A percentile compares a stretch with the other conserved stretches of the same genome.
Conservation (phyloP, 1,139 yeast genomes). For the Taphrina wiesneri region DNA sequence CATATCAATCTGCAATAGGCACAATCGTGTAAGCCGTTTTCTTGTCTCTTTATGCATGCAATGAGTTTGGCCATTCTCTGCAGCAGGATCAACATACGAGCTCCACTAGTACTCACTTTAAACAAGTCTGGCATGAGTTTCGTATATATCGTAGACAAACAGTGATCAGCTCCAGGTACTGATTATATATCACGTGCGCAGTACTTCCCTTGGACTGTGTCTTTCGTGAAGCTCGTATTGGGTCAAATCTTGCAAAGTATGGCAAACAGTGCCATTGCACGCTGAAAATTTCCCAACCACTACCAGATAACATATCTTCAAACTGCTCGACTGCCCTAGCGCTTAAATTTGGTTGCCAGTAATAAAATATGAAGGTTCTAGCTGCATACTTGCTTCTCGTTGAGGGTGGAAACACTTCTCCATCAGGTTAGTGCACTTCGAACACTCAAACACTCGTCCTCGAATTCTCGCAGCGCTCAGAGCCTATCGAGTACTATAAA, state of each 20-base stretch:
- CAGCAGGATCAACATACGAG: no score
- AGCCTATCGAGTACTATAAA: not conserved
- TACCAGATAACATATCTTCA: not conserved
- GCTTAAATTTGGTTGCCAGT: conserved; percentile 20
- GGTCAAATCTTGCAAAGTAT: not conserved
- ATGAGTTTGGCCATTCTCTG: no score
- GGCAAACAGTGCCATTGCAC: not conserved
- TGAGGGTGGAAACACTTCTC: conserved; percentile 59
- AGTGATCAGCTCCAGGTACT: no score
- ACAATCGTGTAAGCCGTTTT: no score
- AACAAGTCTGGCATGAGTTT: no score
- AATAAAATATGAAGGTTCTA: conserved; percentile 50
- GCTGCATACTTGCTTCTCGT: conserved; percentile 54
- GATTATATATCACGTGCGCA: not conserved
- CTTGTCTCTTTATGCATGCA: no score
- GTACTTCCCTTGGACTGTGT: not conserved
- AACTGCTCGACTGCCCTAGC: conserved; percentile 18
- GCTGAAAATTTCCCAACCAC: conserved; percentile 9
- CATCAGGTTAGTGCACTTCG: conserved; percentile 64
- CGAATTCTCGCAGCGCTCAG: not conserved
- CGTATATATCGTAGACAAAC: not conserved
- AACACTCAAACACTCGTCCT: not conserved
- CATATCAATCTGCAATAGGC: no score
- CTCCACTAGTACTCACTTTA: no score
- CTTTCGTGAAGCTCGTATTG: not conserved